Percentiles rank a stretch among this genome's conserved stretches.
These are phyloP conservation scores for Agrocybe chaxingu DNA, from an alignment of 768 basidiomycete species.

Conservation along the genomic window DNA sequence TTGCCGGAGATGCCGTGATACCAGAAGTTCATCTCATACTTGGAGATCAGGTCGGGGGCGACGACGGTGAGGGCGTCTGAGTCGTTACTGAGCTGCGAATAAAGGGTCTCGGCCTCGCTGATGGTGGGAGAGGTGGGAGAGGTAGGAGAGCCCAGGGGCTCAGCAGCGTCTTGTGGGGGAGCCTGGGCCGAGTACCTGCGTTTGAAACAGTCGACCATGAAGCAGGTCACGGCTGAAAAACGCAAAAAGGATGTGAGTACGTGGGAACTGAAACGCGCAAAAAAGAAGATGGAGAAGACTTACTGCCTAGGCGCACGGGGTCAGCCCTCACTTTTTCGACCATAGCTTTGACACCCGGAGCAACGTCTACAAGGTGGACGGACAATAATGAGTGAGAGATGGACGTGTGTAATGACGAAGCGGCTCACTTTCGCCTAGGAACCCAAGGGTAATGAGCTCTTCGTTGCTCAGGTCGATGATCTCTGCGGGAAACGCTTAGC, in stretches of 20 bases:
- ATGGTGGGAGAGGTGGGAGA: constrained; percentile 9
- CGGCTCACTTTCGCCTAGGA: constrained; percentile 22
- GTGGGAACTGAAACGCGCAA: constrained; percentile 18
- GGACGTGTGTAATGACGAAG: constrained; percentile 20
- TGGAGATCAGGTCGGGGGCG: constrained; percentile 22
- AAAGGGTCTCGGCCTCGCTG: constrained; percentile 11
- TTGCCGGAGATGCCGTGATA: constrained; percentile 33
- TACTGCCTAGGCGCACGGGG: constrained; percentile 15
- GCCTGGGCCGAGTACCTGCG: neutral
- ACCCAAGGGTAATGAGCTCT: constrained; percentile 13
- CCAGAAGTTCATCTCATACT: constrained; percentile 25
- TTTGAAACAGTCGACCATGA: constrained; percentile 22
- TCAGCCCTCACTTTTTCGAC: constrained; percentile 20
- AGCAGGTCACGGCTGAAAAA: constrained; percentile 26
- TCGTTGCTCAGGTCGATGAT: constrained; percentile 19
- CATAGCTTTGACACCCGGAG: constrained; percentile 15
- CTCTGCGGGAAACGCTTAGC: constrained; percentile 19
- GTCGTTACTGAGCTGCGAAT: constrained; percentile 12
- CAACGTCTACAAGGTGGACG: constrained; percentile 24
- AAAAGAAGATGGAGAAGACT: constrained; percentile 22
- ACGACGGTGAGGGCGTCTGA: constrained; percentile 18
- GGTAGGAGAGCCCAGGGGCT: constrained; percentile 3
- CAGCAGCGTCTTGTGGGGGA: neutral
- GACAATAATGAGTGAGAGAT: constrained; percentile 21
- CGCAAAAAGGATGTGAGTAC: constrained; percentile 15